Evolutionary conservation across 179 eudicot genomes (phyloP).

Genomic region (Carnegiea gigantea): DNA sequence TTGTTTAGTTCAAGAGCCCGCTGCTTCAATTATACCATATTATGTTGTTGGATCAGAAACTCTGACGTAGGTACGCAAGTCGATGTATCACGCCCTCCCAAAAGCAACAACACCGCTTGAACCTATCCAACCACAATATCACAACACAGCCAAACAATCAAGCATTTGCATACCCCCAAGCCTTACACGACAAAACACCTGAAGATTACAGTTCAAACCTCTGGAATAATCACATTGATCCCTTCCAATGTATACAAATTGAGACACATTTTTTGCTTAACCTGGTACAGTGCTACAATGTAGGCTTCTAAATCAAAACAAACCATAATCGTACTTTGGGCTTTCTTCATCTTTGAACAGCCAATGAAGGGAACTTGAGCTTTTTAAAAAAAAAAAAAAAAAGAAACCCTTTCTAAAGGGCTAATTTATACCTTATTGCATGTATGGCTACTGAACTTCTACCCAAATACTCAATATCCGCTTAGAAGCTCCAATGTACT

Average conservation of each 20-base stretch:
- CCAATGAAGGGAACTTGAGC: not conserved
- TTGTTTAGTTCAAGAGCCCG: not conserved
- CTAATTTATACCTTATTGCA: conserved; percentile 5
- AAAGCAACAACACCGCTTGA: conserved; percentile 48
- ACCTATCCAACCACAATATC: conserved; percentile 33
- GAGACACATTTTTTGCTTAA: not conserved
- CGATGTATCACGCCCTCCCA: conserved; percentile 48
- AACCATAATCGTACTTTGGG: not conserved
- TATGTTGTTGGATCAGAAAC: conserved; percentile 30
- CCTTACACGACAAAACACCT: not conserved
- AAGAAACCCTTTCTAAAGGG: not conserved
- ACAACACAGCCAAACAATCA: conserved; percentile 10
- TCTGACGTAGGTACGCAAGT: conserved; percentile 39
- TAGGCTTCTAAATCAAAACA: not conserved
- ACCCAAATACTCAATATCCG: not conserved
- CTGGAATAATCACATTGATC: not conserved
- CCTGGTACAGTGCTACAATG: not conserved
- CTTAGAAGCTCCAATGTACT: not conserved
- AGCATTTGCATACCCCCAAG: not conserved
- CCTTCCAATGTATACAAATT: not conserved
- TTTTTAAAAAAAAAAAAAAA: too few species aligned
- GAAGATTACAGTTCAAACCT: not conserved
- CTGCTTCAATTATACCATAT: conserved; percentile 27
- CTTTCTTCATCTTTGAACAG: not conserved
- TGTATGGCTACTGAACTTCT: not conserved